Conservation (phyloP, 352 stramenopile species). For the Phytopythium delawarense region DNA sequence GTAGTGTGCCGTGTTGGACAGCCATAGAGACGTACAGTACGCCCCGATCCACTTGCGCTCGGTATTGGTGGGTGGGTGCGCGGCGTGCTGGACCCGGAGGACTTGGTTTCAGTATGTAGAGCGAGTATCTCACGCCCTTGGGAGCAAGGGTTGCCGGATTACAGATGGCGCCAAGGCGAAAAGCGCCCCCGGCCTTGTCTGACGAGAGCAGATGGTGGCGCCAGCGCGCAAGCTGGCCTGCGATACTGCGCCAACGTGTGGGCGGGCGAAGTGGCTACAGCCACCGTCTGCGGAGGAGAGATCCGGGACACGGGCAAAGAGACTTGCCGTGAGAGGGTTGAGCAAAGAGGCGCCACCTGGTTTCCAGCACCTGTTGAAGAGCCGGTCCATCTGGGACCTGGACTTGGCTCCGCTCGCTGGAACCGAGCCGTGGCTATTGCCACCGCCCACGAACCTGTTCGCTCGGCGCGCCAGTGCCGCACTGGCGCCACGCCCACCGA, state of each 20-base stretch:
- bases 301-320: background rate
- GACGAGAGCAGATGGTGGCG: conserved; percentile 9
- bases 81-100: background rate
- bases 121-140: background rate
- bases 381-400: conserved; percentile 1
- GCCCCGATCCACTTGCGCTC: background rate
- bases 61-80: conserved; percentile 12
- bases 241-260: conserved; percentile 1
- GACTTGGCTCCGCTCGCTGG: background rate
- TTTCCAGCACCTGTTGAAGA: conserved; percentile 9
- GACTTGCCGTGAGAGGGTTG: background rate
- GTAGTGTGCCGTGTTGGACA: conserved; percentile 3
- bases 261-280: background rate
- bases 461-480: background rate
- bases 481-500: background rate
- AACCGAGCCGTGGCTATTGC: background rate
- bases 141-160: conserved; percentile 23
- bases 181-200: conserved; percentile 1
- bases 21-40: conserved; percentile 2
- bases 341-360: background rate
- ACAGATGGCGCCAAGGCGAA: conserved; percentile 19
- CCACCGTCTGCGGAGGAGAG: conserved; percentile 2
- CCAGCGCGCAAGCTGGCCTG: background rate
- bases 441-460: conserved; percentile 3
- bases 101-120: background rate